Percentiles rank a stretch among this genome's conserved stretches.
These are phyloP conservation scores for Phytophthora sansomeana DNA, from an alignment of 352 stramenopile species.

Conservation along the genomic window DNA sequence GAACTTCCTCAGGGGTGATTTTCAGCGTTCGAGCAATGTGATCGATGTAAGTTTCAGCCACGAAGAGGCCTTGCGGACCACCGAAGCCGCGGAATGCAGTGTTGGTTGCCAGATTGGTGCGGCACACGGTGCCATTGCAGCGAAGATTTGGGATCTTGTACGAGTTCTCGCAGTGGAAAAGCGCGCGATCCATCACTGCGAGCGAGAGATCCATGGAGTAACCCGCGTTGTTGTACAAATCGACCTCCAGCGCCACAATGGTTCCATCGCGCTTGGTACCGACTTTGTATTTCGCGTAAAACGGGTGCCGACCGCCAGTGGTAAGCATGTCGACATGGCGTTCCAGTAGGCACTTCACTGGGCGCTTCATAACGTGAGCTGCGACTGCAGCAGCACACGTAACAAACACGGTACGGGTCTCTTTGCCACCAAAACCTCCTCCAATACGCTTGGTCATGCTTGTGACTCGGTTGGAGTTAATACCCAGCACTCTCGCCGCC, in stretches of 20 bases:
- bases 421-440: slow-evolving; percentile 97
- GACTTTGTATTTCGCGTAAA: slow-evolving; percentile 95
- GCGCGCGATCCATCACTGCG: slow-evolving; percentile 94
- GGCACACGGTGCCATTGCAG: slow-evolving; percentile 91
- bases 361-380: slow-evolving; percentile 86
- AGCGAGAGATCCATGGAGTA: slow-evolving; percentile 95
- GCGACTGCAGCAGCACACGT: slow-evolving; percentile 92
- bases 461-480: slow-evolving; percentile 92
- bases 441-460: slow-evolving; percentile 95
- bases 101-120: slow-evolving; percentile 95
- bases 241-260: slow-evolving; percentile 91
- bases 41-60: slow-evolving; percentile 96
- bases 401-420: slow-evolving; percentile 93
- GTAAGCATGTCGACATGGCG: slow-evolving; percentile 96
- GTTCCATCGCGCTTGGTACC: slow-evolving; percentile 85
- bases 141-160: slow-evolving; percentile 95
- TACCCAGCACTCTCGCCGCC: slow-evolving; percentile 91
- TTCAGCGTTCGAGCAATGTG: slow-evolving; percentile 92
- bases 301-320: slow-evolving; percentile 93
- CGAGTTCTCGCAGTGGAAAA: slow-evolving; percentile 96
- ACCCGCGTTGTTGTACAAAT: slow-evolving; percentile 96
- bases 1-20: slow-evolving; percentile 74
- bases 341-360: slow-evolving; percentile 93
- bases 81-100: slow-evolving; percentile 97
- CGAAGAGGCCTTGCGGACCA: slow-evolving; percentile 92